Evolutionary conservation across 176 grass and related monocot species (phyloP).

Genomic region (Bolboschoenus planiculmis): DNA sequence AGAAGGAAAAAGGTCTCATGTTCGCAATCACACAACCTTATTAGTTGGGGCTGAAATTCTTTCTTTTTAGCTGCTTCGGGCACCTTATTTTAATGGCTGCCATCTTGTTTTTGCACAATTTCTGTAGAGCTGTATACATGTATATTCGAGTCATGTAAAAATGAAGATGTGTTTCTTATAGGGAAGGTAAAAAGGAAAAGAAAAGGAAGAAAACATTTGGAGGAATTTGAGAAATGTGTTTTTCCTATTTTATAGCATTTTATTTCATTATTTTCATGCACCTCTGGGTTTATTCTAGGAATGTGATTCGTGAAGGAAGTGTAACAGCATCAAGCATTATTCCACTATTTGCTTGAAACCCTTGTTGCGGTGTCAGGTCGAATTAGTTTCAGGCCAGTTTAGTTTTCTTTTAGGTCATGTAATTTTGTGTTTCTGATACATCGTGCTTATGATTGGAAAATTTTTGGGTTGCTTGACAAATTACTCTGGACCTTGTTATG

Average conservation of each 20-base stretch:
- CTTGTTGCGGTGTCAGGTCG: neutral
- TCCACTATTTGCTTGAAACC: neutral
- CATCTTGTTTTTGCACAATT: slow-evolving; percentile 11
- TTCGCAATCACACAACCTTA: neutral
- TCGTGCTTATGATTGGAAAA: neutral
- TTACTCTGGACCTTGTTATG: neutral
- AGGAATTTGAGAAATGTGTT: neutral
- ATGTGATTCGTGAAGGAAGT: neutral
- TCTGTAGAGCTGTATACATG: slow-evolving; percentile 21
- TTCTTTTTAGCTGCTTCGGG: slow-evolving; percentile 2
- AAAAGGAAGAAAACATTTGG: neutral
- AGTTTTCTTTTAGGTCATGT: neutral
- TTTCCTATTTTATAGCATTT: slow-evolving; percentile 1
- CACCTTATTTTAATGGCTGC: neutral
- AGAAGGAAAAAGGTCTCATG: neutral
- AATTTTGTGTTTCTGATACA: neutral
- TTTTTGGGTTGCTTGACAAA: neutral
- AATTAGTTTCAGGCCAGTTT: neutral
- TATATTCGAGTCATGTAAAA: slow-evolving; percentile 20
- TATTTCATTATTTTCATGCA: neutral
- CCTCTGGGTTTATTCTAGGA: neutral
- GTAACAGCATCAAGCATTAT: neutral
- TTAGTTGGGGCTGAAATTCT: neutral
- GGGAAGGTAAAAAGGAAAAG: neutral
- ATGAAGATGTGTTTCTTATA: neutral